Base-by-base conservation (phyloP, 2,329 filamentous ascomycete species). In the Cordyceps fumosorosea region DNA sequence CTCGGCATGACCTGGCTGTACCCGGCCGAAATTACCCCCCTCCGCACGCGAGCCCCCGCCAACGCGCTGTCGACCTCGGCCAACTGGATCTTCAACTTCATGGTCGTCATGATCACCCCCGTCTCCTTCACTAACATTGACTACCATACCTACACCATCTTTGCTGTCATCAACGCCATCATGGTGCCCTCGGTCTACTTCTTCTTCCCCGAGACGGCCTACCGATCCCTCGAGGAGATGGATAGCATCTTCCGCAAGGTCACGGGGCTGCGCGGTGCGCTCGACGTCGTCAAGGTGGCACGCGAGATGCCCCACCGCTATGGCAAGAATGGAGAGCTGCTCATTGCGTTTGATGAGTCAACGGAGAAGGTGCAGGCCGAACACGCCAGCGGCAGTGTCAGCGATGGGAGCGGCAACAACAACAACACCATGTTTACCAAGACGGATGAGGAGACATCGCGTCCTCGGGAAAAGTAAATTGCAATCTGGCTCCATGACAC, bases 171-270 rank as follows among this genome's bases (percentile, higher is more conserved):
- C 74, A 88, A 88, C 70, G 80, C 81, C 65, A 75, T 81, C 66
- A 85, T 86, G 70, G 77, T 85, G 0, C 83, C 84, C 0, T 75
- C 73, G 3, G 76, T 84, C 26, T 86, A 84, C 71, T 82, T 84
- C 72, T 85, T 85, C 76, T 87, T 84, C 72, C 85, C 85, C 0
- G 86, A 88, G 72, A 88, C 86, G 11, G 82, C 82, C 1, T 84
- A 84, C 68, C 79, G 85, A 47, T 84, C 81, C 1, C 79, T 89
- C 22, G 85, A 89, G 71, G 85, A 88, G 69, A 88, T 89, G 81
- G 85, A 88, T 67, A 75, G 73, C 66, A 86, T 88, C 68, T 87
- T 87, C 74, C 79, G 81, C 65, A 84, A 85, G 68, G 80, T 81
- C 1, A 74, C 75, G 24, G 81, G 82, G 3, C 68, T 71, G 59